Conservation (phyloP, 2,329 filamentous ascomycete species). For the Aaosphaeria pasadenensis region DNA sequence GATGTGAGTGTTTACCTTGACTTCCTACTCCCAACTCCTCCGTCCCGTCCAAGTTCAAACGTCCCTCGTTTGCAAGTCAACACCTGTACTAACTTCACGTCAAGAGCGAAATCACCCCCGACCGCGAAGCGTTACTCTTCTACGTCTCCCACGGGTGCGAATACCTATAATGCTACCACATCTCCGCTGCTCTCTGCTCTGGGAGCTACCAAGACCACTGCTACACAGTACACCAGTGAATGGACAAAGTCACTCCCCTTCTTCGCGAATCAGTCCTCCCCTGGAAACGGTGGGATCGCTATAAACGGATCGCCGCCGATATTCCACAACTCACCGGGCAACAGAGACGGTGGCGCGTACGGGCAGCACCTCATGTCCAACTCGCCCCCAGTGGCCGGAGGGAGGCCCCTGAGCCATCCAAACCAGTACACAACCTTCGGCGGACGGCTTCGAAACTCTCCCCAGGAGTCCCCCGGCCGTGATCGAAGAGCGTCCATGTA, state of each 20-base stretch:
- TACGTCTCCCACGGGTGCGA: conserved; percentile 24
- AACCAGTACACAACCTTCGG: conserved; percentile 45
- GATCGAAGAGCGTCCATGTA: conserved; percentile 53
- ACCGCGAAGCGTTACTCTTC: conserved; percentile 33
- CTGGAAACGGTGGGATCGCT: conserved; percentile 38
- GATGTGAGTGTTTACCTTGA: conserved; percentile 30
- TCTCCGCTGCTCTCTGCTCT: conserved; percentile 39
- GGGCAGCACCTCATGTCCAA: conserved; percentile 40
- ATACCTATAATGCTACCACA: conserved; percentile 35
- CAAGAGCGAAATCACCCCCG: conserved; percentile 37
- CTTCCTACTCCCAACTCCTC: background rate
- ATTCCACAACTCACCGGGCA: conserved; percentile 32
- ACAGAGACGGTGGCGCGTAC: conserved; percentile 25
- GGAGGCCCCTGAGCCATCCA: conserved; percentile 45
- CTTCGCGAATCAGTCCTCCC: conserved; percentile 42
- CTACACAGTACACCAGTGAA: conserved; percentile 42
- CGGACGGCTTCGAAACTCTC: conserved; percentile 32
- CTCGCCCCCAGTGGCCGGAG: conserved; percentile 28
- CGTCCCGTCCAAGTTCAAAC: background rate
- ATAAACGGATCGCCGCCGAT: conserved; percentile 46
- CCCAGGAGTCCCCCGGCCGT: conserved; percentile 30
- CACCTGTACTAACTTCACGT: conserved; percentile 10
- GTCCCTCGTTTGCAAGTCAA: background rate
- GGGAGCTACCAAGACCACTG: conserved; percentile 33
- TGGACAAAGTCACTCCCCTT: conserved; percentile 46